phyloP scores from a whole-genome alignment of 371 early-diverging fungal species.

The Syncephalastrum racemosum region DNA sequence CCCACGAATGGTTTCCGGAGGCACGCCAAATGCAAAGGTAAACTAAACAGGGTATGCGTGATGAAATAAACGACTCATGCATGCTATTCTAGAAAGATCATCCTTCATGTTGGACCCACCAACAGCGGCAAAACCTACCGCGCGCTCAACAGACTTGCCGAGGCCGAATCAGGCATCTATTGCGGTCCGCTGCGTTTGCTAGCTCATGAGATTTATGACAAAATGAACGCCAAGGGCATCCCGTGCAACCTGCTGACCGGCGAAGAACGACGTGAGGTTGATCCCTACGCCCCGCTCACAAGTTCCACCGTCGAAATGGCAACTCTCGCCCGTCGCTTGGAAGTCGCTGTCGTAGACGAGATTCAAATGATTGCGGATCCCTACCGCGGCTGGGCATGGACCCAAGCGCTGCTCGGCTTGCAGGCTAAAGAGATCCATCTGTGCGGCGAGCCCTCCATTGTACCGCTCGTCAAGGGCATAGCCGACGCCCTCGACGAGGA shows the following conservation, averaged over 20 bases:
- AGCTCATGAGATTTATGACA: constrained; percentile 91
- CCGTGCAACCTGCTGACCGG: constrained; percentile 90
- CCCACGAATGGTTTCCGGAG: constrained; percentile 78
- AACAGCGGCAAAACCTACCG: constrained; percentile 96
- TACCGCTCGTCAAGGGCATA: constrained; percentile 78
- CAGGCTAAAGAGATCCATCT: constrained; percentile 88
- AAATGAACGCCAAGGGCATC: constrained; percentile 73
- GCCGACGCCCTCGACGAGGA: constrained; percentile 74
- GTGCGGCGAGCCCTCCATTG: constrained; percentile 91
- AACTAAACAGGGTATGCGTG: neutral
- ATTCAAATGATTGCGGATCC: constrained; percentile 93
- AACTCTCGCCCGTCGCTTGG: constrained; percentile 51
- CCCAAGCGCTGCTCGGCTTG: constrained; percentile 81
- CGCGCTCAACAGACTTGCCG: constrained; percentile 75
- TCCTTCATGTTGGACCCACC: constrained; percentile 96
- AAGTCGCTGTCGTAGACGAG: constrained; percentile 96
- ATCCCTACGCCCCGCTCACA: constrained; percentile 43
- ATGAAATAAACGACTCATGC: neutral
- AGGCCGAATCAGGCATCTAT: constrained; percentile 74
- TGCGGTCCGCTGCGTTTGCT: constrained; percentile 92
- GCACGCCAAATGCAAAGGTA: constrained; percentile 75
- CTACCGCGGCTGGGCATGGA: constrained; percentile 96
- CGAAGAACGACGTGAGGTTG: constrained; percentile 77
- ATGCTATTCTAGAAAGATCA: constrained; percentile 58
- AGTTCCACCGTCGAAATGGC: constrained; percentile 95